Percentiles rank a stretch among this genome's conserved stretches.
Conservation (phyloP, 306 rosid genomes). For the Malus sylvestris region DNA sequence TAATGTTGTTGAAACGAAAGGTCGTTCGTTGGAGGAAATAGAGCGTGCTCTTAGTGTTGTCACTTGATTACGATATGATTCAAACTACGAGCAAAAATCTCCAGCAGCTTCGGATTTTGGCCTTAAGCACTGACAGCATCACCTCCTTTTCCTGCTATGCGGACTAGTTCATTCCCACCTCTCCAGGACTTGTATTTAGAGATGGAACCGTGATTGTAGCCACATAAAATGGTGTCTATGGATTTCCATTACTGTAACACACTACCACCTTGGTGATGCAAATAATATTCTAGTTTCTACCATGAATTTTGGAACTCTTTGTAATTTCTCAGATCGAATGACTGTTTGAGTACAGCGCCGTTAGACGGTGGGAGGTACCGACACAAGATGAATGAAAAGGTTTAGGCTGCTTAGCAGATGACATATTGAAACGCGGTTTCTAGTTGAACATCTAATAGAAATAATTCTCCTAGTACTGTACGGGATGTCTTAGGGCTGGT, state of each 20-base stretch:
- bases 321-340: not conserved
- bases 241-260: not conserved
- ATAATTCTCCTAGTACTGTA: too few species aligned
- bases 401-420: too few species aligned
- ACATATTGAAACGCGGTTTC: too few species aligned
- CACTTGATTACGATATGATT: constrained; percentile 26
- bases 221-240: not conserved
- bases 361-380: too few species aligned
- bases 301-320: not conserved
- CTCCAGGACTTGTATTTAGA: not conserved
- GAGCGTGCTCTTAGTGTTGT: constrained; percentile 68
- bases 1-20: constrained; percentile 92
- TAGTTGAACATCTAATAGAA: too few species aligned
- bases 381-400: too few species aligned
- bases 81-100: constrained; percentile 10
- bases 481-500: too few species aligned
- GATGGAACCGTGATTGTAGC: not conserved
- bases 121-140: constrained; percentile 1
- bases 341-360: not conserved
- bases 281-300: not conserved
- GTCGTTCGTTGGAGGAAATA: constrained; percentile 89
- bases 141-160: not conserved
- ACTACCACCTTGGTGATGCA: not conserved
- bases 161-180: not conserved
- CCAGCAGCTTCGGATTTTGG: constrained; percentile 16